Conservation (phyloP, 139 green algal genomes). For the Monoraphidium neglectum region DNA sequence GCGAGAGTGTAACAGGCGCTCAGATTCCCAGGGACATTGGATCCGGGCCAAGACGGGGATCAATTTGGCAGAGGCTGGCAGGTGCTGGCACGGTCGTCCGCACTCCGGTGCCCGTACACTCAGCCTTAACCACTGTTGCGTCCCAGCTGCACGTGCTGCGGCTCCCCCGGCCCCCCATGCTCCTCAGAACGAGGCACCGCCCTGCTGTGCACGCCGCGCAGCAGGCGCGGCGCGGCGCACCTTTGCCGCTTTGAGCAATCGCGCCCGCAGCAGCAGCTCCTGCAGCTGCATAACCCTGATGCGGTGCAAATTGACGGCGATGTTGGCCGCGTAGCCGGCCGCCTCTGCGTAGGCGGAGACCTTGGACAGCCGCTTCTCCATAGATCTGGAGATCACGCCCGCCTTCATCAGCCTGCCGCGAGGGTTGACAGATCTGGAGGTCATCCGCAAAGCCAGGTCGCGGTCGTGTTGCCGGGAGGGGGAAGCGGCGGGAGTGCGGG, state of each 20-base stretch:
- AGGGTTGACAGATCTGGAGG: not conserved
- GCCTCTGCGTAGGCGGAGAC: conserved; percentile 72
- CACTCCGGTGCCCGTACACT: too few species aligned
- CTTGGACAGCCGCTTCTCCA: conserved; percentile 44
- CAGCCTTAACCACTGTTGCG: too few species aligned
- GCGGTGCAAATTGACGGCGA: conserved; percentile 55
- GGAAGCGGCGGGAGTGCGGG: not conserved
- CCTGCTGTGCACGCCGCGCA: too few species aligned
- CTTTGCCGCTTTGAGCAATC: conserved; percentile 34
- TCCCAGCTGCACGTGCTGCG: too few species aligned
- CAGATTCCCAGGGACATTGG: too few species aligned
- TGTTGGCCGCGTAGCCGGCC: conserved; percentile 73
- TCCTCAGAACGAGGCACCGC: too few species aligned
- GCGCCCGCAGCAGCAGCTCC: conserved; percentile 49
- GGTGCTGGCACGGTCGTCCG: too few species aligned
- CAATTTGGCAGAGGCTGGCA: too few species aligned
- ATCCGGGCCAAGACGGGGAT: too few species aligned
- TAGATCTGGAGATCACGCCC: conserved; percentile 62
- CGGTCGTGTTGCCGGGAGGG: not conserved
- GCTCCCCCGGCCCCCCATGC: too few species aligned
- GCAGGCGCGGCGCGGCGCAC: too few species aligned
- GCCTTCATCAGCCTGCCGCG: conserved; percentile 77
- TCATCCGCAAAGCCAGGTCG: too few species aligned
- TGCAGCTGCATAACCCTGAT: conserved; percentile 39
- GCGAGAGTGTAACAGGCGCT: not conserved